Evolutionary conservation across 2,329 filamentous ascomycete species (phyloP), one percentile per base, ranked within the genome.

Genomic region (Pyrenochaeta sp.): DNA sequence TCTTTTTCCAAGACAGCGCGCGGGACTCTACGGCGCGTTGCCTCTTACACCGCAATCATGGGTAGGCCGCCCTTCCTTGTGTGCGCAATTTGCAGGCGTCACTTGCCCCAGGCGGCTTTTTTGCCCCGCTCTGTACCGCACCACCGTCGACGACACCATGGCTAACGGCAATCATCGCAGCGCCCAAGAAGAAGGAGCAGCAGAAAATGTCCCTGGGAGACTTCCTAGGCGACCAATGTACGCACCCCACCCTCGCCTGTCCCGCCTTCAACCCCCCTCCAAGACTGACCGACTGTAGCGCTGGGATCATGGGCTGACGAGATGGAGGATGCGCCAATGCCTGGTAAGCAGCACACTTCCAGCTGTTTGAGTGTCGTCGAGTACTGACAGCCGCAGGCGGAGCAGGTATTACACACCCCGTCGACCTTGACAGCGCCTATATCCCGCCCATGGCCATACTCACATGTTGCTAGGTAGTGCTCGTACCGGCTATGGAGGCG

Each of bases 171-270:
- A 56, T 57, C 47, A 50, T 43, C 75, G 56, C 74, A 96, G 93
- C 90, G 85, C 94, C 93, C 67, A 91, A 93, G 79, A 96, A 96
- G 83, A 90, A 92, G 83, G 89, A 96, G 81, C 85, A 87, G 79
- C 90, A 96, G 87, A 99, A 96, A 85, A 94, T 99, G 90, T 92
- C 91, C 83, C 88, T 98, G 76, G 91, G 92, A 84, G 91, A 92
- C 81, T 99, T 99, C 86, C 86, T 99, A 84, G 85, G 85, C 76
- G 92, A 97, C 79, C 86, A 92, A 79, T 89, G 94, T 97, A 85
- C 80, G 91, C 70, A 68, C 65, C 64, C 61, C 61, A 59, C 58
- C 55, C 63, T 45, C 31, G 46, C 55, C 18, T 23, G 42, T 33
- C 64, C 47, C 43, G n/a, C n/a, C n/a, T n/a, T n/a, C n/a, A n/a